Conservation (phyloP, 495 filamentous ascomycete genomes). For the Oleoguttula mirabilis region DNA sequence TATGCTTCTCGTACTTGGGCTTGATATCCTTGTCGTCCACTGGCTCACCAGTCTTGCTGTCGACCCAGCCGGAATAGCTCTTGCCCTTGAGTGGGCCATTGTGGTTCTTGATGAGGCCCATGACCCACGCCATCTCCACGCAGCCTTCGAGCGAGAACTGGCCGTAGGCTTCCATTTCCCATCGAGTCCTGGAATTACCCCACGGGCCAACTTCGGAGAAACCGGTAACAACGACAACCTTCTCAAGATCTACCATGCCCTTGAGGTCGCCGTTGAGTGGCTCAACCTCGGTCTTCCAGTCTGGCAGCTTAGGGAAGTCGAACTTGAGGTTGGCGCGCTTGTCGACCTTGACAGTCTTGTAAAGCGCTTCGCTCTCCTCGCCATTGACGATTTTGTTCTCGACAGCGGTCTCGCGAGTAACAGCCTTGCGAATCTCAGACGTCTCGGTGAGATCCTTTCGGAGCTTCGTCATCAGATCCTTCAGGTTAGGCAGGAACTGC, state of each 20-base stretch:
- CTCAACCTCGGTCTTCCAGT: conserved; percentile 83
- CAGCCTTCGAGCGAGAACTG: conserved; percentile 96
- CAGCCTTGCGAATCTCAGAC: conserved; percentile 82
- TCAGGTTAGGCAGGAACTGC: conserved; percentile 95
- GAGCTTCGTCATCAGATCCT: conserved; percentile 78
- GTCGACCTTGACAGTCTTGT: conserved; percentile 83
- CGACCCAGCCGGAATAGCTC: conserved; percentile 94
- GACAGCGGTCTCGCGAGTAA: conserved; percentile 88
- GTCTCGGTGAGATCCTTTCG: conserved; percentile 88
- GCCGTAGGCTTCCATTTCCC: conserved; percentile 98
- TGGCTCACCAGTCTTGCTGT: conserved; percentile 82
- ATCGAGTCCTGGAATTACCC: conserved; percentile 95
- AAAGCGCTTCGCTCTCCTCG: conserved; percentile 78
- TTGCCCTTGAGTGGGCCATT: conserved; percentile 97
- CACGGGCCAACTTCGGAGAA: conserved; percentile 94
- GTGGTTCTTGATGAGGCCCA: conserved; percentile 97
- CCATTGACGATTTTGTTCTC: conserved; percentile 98
- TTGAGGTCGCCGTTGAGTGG: conserved; percentile 77
- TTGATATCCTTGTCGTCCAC: conserved; percentile 98
- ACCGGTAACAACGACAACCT: conserved; percentile 92
- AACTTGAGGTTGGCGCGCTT: conserved; percentile 96
- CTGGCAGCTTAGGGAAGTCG: conserved; percentile 76
- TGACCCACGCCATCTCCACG: conserved; percentile 99
- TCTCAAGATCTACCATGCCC: conserved; percentile 97
- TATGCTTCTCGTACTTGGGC: conserved; percentile 87